Evolutionary conservation across 208 protist species (phyloP).

Genomic region (Leptomonas pyrrhocoris): DNA sequence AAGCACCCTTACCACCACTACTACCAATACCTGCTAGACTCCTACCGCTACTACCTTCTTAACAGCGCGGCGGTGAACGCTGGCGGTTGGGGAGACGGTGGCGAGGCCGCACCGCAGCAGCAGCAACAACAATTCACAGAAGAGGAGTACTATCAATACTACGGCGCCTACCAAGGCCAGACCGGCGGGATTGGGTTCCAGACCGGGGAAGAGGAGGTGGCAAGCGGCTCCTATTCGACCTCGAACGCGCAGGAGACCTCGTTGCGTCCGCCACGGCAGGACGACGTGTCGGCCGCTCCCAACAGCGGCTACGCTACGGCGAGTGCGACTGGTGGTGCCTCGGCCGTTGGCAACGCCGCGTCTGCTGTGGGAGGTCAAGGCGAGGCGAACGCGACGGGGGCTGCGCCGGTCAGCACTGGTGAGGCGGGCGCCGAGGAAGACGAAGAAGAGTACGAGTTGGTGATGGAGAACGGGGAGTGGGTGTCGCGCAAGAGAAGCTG

Average conservation of each 20-base stretch:
- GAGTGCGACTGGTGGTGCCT: background rate
- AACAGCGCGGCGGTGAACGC: constrained; percentile 37
- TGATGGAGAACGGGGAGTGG: constrained; percentile 72
- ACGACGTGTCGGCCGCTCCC: background rate
- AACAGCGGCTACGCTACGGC: background rate
- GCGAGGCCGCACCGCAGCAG: constrained; percentile 24
- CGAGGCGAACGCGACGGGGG: background rate
- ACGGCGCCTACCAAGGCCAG: constrained; percentile 29
- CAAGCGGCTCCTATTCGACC: background rate
- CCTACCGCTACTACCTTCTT: constrained; percentile 62
- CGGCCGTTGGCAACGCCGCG: background rate
- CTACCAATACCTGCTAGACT: constrained; percentile 79
- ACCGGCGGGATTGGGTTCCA: constrained; percentile 24
- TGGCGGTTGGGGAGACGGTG: constrained; percentile 12
- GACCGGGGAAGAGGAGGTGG: background rate
- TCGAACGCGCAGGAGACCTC: background rate
- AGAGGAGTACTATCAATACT: constrained; percentile 44
- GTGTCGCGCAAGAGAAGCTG: constrained; percentile 29
- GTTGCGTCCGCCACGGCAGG: constrained; percentile 9
- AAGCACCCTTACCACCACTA: constrained; percentile 70
- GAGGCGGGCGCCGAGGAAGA: constrained; percentile 57
- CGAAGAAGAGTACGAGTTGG: constrained; percentile 66
- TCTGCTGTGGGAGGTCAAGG: background rate
- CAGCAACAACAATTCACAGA: constrained; percentile 49
- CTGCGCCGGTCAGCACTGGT: no score